These are phyloP conservation scores for Phyllosticta citrichinensis DNA, from an alignment of 2,329 filamentous ascomycete genomes.

Conservation along the genomic window DNA sequence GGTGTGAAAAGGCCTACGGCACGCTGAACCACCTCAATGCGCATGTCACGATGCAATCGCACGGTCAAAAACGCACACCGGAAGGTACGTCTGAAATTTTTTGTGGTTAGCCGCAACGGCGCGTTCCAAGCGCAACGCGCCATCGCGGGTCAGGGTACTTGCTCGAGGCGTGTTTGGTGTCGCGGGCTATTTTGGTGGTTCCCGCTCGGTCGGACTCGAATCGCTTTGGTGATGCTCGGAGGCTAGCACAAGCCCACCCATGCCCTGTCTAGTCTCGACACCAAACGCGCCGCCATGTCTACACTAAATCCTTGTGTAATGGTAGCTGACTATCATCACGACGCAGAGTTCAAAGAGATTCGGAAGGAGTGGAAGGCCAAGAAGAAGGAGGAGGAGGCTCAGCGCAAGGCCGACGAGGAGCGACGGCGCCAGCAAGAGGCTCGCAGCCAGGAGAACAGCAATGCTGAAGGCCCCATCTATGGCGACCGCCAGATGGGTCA, in stretches of 20 bases:
- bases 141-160: conserved; percentile 11
- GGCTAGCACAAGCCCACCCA: conserved; percentile 31
- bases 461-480: conserved; percentile 26
- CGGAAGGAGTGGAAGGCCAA: conserved; percentile 98
- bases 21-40: conserved; percentile 96
- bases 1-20: conserved; percentile 96
- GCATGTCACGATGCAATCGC: conserved; percentile 97
- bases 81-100: conserved; percentile 63
- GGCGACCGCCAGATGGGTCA: conserved; percentile 35
- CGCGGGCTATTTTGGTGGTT: conserved; percentile 39
- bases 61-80: conserved; percentile 86
- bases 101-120: conserved; percentile 10
- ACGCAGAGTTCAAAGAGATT: conserved; percentile 93
- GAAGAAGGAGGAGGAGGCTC: conserved; percentile 95
- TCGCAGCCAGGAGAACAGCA: conserved; percentile 46
- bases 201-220: conserved; percentile 38
- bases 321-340: conserved; percentile 25
- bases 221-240: conserved; percentile 29
- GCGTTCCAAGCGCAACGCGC: conserved; percentile 6
- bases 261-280: conserved; percentile 26
- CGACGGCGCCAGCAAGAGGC: conserved; percentile 58
- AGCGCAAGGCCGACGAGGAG: conserved; percentile 84
- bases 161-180: conserved; percentile 17
- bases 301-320: conserved; percentile 11
- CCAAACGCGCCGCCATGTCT: conserved; percentile 1